Percentiles rank a stretch among this genome's conserved stretches.
Conservation (phyloP, 306 rosid species). For the Cucurbita pepo region DNA sequence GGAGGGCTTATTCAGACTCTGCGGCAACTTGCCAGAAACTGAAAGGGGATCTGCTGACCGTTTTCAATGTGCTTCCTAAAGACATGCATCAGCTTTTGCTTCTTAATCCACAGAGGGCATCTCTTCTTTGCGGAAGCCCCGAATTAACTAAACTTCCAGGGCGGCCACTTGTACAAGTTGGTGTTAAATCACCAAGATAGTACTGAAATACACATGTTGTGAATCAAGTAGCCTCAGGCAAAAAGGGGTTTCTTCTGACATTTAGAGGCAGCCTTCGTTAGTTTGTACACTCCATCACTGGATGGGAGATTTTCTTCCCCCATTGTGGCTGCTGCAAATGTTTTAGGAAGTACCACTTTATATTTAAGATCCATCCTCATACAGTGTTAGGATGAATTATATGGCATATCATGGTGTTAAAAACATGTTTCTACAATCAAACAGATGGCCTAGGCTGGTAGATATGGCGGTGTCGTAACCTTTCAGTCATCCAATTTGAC, state of each 20-base stretch:
- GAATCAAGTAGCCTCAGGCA: constrained; percentile 10
- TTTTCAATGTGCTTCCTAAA: constrained; percentile 56
- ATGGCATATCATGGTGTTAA: neutral
- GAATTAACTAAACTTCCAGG: constrained; percentile 37
- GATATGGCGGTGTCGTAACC: neutral
- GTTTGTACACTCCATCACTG: constrained; percentile 13
- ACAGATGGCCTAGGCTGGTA: neutral
- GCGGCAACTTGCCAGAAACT: constrained; percentile 34
- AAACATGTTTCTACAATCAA: neutral
- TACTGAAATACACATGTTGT: constrained; percentile 7
- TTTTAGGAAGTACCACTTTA: neutral
- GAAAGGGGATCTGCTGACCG: constrained; percentile 39
- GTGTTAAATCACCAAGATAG: constrained; percentile 23
- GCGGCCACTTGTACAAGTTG: constrained; percentile 8
- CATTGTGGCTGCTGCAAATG: neutral
- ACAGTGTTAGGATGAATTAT: neutral
- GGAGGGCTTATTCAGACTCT: constrained; percentile 33
- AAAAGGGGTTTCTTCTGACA: constrained; percentile 7
- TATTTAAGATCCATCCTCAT: neutral
- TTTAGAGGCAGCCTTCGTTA: constrained; percentile 10
- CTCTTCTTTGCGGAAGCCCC: constrained; percentile 41
- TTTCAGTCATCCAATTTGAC: neutral
- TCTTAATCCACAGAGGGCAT: constrained; percentile 61
- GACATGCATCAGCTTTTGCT: constrained; percentile 79
- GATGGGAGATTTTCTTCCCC: neutral